Evolutionary conservation across 768 basidiomycete genomes (phyloP).

Genomic region (Amylocystis lapponica): DNA sequence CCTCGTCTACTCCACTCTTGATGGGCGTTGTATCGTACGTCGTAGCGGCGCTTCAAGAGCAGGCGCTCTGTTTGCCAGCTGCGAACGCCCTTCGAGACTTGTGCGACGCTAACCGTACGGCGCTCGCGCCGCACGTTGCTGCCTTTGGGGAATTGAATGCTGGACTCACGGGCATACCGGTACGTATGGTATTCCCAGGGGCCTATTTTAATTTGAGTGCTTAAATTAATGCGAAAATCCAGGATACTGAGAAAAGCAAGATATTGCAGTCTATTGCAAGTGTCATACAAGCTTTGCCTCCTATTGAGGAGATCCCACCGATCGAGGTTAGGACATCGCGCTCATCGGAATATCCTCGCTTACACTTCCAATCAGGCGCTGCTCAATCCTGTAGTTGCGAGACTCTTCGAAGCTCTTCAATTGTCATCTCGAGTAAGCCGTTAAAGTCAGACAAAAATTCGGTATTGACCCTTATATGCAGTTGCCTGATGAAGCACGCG

Average conservation of each 20-base stretch:
- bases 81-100: slow-evolving; percentile 80
- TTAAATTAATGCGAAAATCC: no score
- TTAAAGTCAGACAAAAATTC: not conserved
- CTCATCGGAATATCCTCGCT: not conserved
- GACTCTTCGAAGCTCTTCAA: slow-evolving; percentile 56
- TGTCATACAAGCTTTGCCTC: slow-evolving; percentile 85
- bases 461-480: slow-evolving; percentile 21
- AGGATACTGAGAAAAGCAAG: slow-evolving; percentile 86
- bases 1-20: slow-evolving; percentile 37
- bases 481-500: slow-evolving; percentile 71
- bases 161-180: slow-evolving; percentile 66
- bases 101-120: slow-evolving; percentile 86
- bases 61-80: slow-evolving; percentile 58
- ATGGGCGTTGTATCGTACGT: slow-evolving; percentile 66
- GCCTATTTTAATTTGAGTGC: slow-evolving; percentile 1
- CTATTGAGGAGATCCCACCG: slow-evolving; percentile 70
- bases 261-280: slow-evolving; percentile 90
- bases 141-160: slow-evolving; percentile 85
- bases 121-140: slow-evolving; percentile 74
- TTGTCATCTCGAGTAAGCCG: slow-evolving; percentile 45
- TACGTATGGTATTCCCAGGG: slow-evolving; percentile 30
- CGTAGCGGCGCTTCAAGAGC: slow-evolving; percentile 63
- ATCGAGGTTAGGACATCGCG: slow-evolving; percentile 45
- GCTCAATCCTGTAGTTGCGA: slow-evolving; percentile 66
- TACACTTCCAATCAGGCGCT: slow-evolving; percentile 46